These are phyloP conservation scores for Dendryphion nanum DNA, from an alignment of 2,329 filamentous ascomycete species.

Conservation along the genomic window DNA sequence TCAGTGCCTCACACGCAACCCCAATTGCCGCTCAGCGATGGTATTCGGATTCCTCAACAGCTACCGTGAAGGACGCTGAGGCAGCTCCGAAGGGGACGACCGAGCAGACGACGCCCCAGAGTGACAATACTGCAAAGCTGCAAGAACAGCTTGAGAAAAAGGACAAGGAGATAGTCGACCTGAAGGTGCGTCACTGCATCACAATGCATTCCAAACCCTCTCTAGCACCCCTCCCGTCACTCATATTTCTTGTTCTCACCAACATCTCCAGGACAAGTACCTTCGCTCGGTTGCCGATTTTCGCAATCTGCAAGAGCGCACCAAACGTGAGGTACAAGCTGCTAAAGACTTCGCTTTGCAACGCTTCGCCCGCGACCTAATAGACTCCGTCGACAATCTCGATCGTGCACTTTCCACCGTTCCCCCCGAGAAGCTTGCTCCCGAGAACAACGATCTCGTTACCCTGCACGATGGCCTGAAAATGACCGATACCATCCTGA, in stretches of 20 bases:
- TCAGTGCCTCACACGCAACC: constrained; percentile 29
- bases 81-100: constrained; percentile 33
- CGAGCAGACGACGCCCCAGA: constrained; percentile 47
- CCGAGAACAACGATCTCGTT: constrained; percentile 69
- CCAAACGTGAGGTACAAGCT: constrained; percentile 80
- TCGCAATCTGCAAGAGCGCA: constrained; percentile 96
- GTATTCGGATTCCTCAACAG: constrained; percentile 50
- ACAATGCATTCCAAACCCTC: constrained; percentile 1
- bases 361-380: constrained; percentile 87
- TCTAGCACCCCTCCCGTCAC: background rate
- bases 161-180: constrained; percentile 70
- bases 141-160: constrained; percentile 70
- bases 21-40: constrained; percentile 39
- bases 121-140: constrained; percentile 33
- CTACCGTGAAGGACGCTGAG: constrained; percentile 40
- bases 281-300: constrained; percentile 93
- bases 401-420: constrained; percentile 86
- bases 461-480: constrained; percentile 85
- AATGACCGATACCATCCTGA: constrained; percentile 90
- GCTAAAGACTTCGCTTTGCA: constrained; percentile 94
- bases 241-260: background rate
- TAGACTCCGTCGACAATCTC: constrained; percentile 95
- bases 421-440: constrained; percentile 67
- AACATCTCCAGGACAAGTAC: constrained; percentile 78
- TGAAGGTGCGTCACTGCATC: constrained; percentile 64